Evolutionary conservation across 352 stramenopile genomes (phyloP), one percentile per base, ranked within the genome.

Genomic region (Phytophthora nicotianae): DNA sequence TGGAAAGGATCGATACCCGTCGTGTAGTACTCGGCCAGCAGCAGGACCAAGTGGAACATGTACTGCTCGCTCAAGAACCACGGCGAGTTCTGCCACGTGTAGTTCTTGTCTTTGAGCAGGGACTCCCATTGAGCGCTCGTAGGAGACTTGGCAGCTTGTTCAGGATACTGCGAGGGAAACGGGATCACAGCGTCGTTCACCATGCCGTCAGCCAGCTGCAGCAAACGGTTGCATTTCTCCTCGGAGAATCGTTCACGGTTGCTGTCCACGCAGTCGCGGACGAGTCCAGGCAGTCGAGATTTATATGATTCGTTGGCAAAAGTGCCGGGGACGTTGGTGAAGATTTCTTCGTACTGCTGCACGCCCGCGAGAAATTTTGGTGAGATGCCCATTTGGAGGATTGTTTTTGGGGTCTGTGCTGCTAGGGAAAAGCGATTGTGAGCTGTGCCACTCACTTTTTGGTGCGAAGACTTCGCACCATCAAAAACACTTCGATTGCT

Each of bases 1-100:
- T 87, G 77, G 68, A 90, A 93, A 14, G 81, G 83, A 41, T 93
- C 83, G 10, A 89, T 59, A 10, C 70, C 66, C 17, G 77, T 77
- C 11, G 77, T 75, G 58, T 86, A 89, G 54, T 83, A 91, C 55
- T 83, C 79, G 7, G 79, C 62, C 46, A 93, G 54, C 21, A 90
- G 46, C 21, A 90, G 58, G 17, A 93, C 65, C 23, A 86, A 65
- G 58, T 89, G 81, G 62, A 91, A 90, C 63, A 90, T 75, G 70
- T 92, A 92, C 49, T 86, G 79, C 54, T 92, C 83, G 10, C 77
- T 72, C 35, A 90, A 40, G 68, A 93, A 93, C 79, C 81, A 91
- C 26, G 83, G 77, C n/a, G 73, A 72, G 52, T 88, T 77, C 57
- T 89, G 81, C 83, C 83, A 92, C 55, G 77, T 88, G 54, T 88